Conservation (phyloP, 106 monocot species). For the Narthecium ossifragum region DNA sequence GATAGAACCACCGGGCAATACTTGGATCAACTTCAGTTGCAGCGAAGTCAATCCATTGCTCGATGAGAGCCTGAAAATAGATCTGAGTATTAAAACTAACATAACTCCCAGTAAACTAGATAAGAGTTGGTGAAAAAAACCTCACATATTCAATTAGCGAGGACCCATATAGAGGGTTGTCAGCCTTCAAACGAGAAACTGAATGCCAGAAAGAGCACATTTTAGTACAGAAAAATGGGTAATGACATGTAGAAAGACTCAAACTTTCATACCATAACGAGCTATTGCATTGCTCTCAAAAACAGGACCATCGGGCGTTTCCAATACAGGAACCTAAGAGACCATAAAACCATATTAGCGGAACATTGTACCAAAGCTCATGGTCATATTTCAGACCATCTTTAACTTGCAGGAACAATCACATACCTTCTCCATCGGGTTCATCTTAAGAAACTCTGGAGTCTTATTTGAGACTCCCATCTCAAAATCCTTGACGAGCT, state of each 20-base stretch:
- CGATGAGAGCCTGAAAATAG: conserved; percentile 48
- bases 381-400: not conserved
- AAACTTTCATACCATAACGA: conserved; percentile 52
- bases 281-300: conserved; percentile 94
- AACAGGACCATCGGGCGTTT: conserved; percentile 83
- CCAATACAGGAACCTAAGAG: conserved; percentile 77
- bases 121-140: not conserved
- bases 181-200: conserved; percentile 66
- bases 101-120: not conserved
- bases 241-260: not conserved
- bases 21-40: conserved; percentile 56
- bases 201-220: conserved; percentile 7
- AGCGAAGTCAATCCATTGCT: conserved; percentile 92
- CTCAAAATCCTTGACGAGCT: conserved; percentile 60
- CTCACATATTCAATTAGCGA: conserved; percentile 82
- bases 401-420: too few relatives aligned
- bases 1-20: conserved; percentile 56
- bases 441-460: conserved; percentile 83
- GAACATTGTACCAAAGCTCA: not conserved
- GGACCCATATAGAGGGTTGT: conserved; percentile 74
- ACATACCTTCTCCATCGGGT: conserved; percentile 79
- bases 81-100: not conserved
- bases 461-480: conserved; percentile 86
- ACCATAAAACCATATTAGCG: not conserved
- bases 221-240: not conserved